Conservation (phyloP, 345 rosid genomes). For the Litchi chinensis region DNA sequence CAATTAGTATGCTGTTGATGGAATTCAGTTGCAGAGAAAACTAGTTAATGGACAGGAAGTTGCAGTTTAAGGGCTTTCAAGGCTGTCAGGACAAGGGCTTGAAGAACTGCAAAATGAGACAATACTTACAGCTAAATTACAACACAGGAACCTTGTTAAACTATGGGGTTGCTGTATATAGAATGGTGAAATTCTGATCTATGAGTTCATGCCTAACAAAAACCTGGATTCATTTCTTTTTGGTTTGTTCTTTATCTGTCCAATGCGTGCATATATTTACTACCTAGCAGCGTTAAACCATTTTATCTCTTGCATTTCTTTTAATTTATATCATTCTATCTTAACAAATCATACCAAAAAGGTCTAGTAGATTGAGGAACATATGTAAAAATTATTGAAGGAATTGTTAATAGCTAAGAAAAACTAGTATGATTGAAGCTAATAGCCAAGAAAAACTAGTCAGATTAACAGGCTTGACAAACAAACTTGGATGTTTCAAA, state of each 20-base stretch:
- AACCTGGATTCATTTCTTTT: conserved; percentile 28
- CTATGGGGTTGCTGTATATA: conserved; percentile 40
- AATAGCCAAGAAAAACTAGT: no score
- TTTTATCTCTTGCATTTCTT: not conserved
- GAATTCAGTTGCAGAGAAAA: conserved; percentile 29
- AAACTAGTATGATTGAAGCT: no score
- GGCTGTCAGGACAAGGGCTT: conserved; percentile 37
- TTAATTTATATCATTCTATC: not conserved
- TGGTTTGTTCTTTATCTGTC: conserved; percentile 20
- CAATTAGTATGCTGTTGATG: not conserved
- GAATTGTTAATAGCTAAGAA: conserved; percentile 20
- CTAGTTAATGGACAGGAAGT: conserved; percentile 36
- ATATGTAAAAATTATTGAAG: conserved; percentile 28
- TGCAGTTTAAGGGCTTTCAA: conserved; percentile 42
- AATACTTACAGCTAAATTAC: conserved; percentile 33
- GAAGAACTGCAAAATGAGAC: conserved; percentile 44
- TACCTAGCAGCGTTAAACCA: not conserved
- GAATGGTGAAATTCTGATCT: conserved; percentile 37
- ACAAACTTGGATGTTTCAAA: no score
- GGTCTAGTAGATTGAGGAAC: conserved; percentile 3
- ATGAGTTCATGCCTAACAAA: conserved; percentile 26
- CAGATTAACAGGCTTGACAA: no score
- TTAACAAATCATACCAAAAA: conserved; percentile 18
- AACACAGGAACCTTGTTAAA: conserved; percentile 44
- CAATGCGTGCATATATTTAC: not conserved